Base-by-base conservation (phyloP, 768 basidiomycete species). In the Russula dissimulans region DNA sequence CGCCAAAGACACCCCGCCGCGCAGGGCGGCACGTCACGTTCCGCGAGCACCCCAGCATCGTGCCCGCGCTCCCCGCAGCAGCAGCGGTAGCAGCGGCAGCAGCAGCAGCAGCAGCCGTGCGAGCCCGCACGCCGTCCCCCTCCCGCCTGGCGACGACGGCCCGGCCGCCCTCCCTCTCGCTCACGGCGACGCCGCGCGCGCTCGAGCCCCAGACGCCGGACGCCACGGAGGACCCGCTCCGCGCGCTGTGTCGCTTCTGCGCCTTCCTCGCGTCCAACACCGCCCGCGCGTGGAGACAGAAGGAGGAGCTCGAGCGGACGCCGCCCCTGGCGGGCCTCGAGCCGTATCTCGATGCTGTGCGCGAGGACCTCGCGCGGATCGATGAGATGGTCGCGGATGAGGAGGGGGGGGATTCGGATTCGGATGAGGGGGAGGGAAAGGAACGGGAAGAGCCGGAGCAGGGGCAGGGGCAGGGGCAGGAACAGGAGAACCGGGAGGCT, bases 171-270 rank as follows among this genome's bases (percentile, higher is more conserved):
- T 39, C 48, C n/a, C 54, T 52, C 36, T 61, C 60, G 1, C 60
- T 61, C 49, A 61, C 55, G 11, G 22, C 49, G 34, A 61, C 60
- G 31, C 60, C 60, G 38, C 48, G 31, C 18, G 55, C 17, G 29
- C 55, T 61, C 60, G 60, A 61, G 36, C 55, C 60, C 12, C 38
- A 29, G 38, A 57, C 60, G 38, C 55, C 60, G 11, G 60, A 56
- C 56, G 50, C 36, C 10, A 50, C 45, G 18, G 60, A 61, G 60
- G 60, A 61, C 17, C 60, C 60, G 29, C 31, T 57, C 3, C 60
- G 50, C 11, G 18, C 54, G 15, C 55, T 61, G n/a, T 3, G 2
- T 4, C 60, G 60, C 18, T 42, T 61, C 18, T 61, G 60, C 17
- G 56, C 34, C 11, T 57, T 56, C 56, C 55, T 61, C 22, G 45